Evolutionary conservation across 2,329 filamentous ascomycete genomes (phyloP).

Genomic region (Pseudocercospora ulei): DNA sequence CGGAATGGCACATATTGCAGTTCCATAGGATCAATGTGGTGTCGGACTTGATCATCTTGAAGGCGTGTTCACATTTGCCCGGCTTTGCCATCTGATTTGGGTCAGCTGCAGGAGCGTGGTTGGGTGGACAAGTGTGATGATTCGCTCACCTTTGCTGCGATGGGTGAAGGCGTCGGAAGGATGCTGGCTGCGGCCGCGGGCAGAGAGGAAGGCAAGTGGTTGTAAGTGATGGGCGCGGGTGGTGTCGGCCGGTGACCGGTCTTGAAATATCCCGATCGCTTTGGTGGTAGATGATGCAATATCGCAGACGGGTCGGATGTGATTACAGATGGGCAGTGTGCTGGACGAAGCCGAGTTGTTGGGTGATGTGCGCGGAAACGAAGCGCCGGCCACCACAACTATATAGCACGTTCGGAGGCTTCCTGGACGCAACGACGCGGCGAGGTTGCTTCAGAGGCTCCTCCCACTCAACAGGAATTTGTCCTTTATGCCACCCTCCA

Average conservation of each 20-base stretch:
- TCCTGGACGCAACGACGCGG: slow-evolving; percentile 18
- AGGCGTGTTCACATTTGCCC: slow-evolving; percentile 42
- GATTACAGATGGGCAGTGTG: slow-evolving; percentile 2
- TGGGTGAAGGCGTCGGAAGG: no score
- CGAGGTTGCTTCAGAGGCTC: slow-evolving; percentile 20
- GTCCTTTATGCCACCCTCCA: slow-evolving; percentile 27
- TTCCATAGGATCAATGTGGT: slow-evolving; percentile 46
- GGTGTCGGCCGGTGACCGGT: slow-evolving; percentile 12
- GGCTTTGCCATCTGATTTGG: slow-evolving; percentile 44
- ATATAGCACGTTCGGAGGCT: slow-evolving; percentile 22
- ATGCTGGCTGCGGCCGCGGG: no score
- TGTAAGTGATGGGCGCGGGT: slow-evolving; percentile 8
- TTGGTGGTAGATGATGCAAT: not conserved
- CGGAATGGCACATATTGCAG: slow-evolving; percentile 45
- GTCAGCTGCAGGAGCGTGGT: no score
- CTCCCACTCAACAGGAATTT: slow-evolving; percentile 19
- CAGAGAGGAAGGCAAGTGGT: slow-evolving; percentile 9
- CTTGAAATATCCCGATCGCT: slow-evolving; percentile 1
- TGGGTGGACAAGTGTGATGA: no score
- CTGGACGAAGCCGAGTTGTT: slow-evolving; percentile 14
- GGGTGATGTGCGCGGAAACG: slow-evolving; percentile 24
- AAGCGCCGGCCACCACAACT: slow-evolving; percentile 20
- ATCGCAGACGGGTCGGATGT: slow-evolving; percentile 1
- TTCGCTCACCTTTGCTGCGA: slow-evolving; percentile 2
- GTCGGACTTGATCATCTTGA: slow-evolving; percentile 46